A percentile compares a stretch with the other conserved stretches of the same genome.
These are phyloP conservation scores for Lyophyllum atratum DNA, from an alignment of 768 basidiomycete genomes.

Conservation along the genomic window DNA sequence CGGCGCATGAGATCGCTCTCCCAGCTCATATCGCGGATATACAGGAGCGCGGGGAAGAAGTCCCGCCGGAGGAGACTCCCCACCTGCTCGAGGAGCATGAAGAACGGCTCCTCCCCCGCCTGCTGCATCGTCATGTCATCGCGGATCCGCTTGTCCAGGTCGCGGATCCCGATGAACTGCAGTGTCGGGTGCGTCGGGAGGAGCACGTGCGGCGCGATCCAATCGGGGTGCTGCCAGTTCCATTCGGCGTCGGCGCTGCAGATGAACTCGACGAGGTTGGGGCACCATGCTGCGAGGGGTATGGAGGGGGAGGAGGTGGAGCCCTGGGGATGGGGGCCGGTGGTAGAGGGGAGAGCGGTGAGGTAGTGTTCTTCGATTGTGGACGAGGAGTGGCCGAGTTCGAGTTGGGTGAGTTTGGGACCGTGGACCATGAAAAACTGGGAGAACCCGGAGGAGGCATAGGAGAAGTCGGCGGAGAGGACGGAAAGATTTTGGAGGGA, in stretches of 20 bases:
- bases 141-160: constrained; percentile 63
- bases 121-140: constrained; percentile 33
- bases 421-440: constrained; percentile 71
- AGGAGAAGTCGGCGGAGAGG: constrained; percentile 69
- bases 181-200: constrained; percentile 64
- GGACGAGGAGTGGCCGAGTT: constrained; percentile 71
- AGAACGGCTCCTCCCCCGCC: constrained; percentile 42
- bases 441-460: constrained; percentile 65
- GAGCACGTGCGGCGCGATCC: constrained; percentile 78
- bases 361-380: constrained; percentile 70
- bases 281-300: constrained; percentile 68
- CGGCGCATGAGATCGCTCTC: constrained; percentile 57
- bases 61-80: constrained; percentile 54
- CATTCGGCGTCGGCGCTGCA: constrained; percentile 79
- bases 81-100: constrained; percentile 67
- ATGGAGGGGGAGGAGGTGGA: constrained; percentile 35
- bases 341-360: constrained; percentile 42
- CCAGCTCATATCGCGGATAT: constrained; percentile 66
- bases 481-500: constrained; percentile 63
- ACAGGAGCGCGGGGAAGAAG: constrained; percentile 63
- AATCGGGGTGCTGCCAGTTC: constrained; percentile 79
- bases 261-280: constrained; percentile 68
- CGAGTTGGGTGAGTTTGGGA: constrained; percentile 58
- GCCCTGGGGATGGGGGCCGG: no score
- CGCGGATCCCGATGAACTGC: constrained; percentile 70